Conservation (phyloP, 2,329 filamentous ascomycete genomes). For the Fusarium sp. region DNA sequence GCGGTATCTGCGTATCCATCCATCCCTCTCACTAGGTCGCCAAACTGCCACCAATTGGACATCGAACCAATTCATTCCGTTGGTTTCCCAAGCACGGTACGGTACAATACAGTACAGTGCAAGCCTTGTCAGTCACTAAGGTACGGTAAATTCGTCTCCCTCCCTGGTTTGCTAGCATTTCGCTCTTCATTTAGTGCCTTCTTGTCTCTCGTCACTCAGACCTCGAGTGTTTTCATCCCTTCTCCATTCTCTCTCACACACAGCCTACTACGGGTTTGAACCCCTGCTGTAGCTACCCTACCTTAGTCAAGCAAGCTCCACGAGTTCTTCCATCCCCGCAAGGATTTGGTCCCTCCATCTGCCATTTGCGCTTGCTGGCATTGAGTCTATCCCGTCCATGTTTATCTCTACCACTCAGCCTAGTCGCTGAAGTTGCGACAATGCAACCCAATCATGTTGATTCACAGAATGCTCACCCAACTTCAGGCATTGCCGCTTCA, state of each 20-base stretch:
- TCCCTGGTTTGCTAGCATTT: constrained; percentile 27
- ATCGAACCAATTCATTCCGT: constrained; percentile 19
- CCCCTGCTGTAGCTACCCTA: constrained; percentile 6
- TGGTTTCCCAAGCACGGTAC: constrained; percentile 21
- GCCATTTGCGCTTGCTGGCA: constrained; percentile 22
- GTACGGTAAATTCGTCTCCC: constrained; percentile 27
- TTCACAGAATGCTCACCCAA: constrained; percentile 41
- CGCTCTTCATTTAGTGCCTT: constrained; percentile 7
- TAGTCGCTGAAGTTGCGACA: constrained; percentile 45
- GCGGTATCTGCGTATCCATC: constrained; percentile 22
- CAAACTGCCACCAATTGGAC: constrained; percentile 26
- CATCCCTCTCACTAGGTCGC: constrained; percentile 15
- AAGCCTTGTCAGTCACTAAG: constrained; percentile 29
- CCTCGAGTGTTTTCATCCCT: constrained; percentile 16
- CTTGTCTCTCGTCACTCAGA: constrained; percentile 21
- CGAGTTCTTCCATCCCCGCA: constrained; percentile 37
- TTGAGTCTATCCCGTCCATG: constrained; percentile 35
- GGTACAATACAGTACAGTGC: constrained; percentile 17
- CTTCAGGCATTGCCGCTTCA: constrained; percentile 36
- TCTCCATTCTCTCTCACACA: background rate
- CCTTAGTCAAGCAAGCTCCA: constrained; percentile 26
- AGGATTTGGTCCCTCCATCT: constrained; percentile 29
- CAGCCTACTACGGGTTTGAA: constrained; percentile 3
- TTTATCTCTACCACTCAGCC: constrained; percentile 34
- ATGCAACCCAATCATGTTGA: constrained; percentile 42